Percentiles rank a stretch among this genome's conserved stretches.
These are phyloP conservation scores for Phyllosticta citriasiana DNA, from an alignment of 2,329 filamentous ascomycete genomes.

Conservation along the genomic window DNA sequence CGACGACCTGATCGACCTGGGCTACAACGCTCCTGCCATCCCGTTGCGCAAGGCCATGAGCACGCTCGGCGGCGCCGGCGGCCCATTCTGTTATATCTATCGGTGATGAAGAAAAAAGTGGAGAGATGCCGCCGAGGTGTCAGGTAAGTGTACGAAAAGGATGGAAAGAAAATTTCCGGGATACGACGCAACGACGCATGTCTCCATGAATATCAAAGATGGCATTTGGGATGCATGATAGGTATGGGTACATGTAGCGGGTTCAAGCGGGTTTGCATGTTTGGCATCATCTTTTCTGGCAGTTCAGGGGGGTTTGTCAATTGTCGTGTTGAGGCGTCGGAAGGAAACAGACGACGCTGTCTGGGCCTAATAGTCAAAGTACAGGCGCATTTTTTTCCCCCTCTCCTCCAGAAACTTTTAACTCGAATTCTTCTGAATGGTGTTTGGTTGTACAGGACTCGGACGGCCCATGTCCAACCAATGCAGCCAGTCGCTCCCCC, in stretches of 20 bases:
- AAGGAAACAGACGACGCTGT: too few species aligned
- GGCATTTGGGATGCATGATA: neutral
- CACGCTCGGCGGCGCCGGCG: conserved; percentile 34
- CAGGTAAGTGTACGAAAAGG: neutral
- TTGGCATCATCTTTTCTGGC: neutral
- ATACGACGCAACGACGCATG: neutral
- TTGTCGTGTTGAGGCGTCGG: too few species aligned
- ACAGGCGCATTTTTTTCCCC: too few species aligned
- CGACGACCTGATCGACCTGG: conserved; percentile 33
- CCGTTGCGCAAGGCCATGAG: conserved; percentile 32
- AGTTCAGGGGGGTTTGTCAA: neutral
- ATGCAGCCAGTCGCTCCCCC: too few species aligned
- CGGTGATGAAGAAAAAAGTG: conserved; percentile 5
- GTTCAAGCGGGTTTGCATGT: neutral
- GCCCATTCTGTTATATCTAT: conserved; percentile 40
- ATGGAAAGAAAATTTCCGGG: neutral
- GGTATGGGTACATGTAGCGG: neutral
- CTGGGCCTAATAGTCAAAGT: too few species aligned
- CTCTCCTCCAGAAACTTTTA: too few species aligned
- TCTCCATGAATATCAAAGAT: neutral
- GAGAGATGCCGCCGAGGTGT: neutral
- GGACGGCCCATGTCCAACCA: too few species aligned
- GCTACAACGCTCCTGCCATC: conserved; percentile 25
- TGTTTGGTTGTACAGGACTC: too few species aligned
- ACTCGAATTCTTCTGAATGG: too few species aligned